These are phyloP conservation scores for Elongisporangium prolatum DNA, from an alignment of 352 stramenopile genomes.

Conservation along the genomic window DNA sequence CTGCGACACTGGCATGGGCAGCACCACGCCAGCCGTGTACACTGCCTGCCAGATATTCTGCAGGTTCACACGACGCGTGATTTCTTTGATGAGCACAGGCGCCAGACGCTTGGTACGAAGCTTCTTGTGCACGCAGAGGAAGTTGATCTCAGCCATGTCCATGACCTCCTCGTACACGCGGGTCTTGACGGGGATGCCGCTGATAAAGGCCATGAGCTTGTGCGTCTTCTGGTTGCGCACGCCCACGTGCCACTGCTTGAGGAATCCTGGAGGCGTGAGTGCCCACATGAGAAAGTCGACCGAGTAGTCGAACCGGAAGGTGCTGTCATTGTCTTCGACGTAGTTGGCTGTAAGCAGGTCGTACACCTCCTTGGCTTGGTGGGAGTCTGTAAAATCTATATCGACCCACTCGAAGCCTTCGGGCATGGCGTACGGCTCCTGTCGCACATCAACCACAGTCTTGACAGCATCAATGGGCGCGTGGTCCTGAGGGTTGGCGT, in stretches of 20 bases:
- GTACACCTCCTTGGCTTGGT: constrained; percentile 93
- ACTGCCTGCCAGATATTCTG: constrained; percentile 94
- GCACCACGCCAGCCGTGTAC: constrained; percentile 97
- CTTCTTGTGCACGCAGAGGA: constrained; percentile 99
- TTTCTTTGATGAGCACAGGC: constrained; percentile 99
- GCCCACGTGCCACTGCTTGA: constrained; percentile 94
- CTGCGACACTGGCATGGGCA: constrained; percentile 94
- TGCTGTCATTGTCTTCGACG: constrained; percentile 98
- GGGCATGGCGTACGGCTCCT: constrained; percentile 96
- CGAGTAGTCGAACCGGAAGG: constrained; percentile 96
- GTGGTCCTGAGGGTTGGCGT: constrained; percentile 72
- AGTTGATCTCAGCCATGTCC: constrained; percentile 97
- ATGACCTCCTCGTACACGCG: constrained; percentile 58
- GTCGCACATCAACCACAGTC: constrained; percentile 84
- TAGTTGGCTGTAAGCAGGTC: constrained; percentile 98
- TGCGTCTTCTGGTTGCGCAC: constrained; percentile 90
- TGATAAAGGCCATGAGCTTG: constrained; percentile 98
- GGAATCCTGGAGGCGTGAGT: constrained; percentile 92
- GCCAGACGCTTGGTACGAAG: constrained; percentile 94
- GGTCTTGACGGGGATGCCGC: constrained; percentile 90
- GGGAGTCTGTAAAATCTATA: constrained; percentile 86
- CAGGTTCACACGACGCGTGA: constrained; percentile 97
- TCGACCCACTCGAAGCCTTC: constrained; percentile 93
- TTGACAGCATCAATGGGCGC: constrained; percentile 94
- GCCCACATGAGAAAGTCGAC: constrained; percentile 89